Percentiles rank a stretch among this genome's conserved stretches.
Evolutionary conservation across 768 basidiomycete species (phyloP).

Genomic region (Solioccasus polychromus): DNA sequence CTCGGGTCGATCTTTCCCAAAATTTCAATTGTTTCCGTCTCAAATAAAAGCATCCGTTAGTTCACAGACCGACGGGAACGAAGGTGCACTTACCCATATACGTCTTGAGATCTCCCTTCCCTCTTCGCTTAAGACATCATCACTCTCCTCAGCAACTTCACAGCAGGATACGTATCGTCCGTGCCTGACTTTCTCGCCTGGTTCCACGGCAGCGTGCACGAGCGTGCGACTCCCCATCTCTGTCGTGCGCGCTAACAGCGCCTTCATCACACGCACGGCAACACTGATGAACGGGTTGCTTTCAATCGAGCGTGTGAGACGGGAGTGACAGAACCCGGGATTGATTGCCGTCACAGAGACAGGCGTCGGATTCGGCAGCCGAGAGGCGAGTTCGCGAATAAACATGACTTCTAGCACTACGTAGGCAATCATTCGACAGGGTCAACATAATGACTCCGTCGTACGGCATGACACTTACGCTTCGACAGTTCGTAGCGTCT

Average conservation of each 20-base stretch:
- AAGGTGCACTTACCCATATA: slow-evolving; percentile 31
- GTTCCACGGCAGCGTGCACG: slow-evolving; percentile 31
- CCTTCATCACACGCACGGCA: slow-evolving; percentile 9
- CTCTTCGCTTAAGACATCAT: slow-evolving; percentile 29
- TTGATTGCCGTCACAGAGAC: slow-evolving; percentile 32
- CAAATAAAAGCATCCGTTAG: slow-evolving; percentile 1
- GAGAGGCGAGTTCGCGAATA: slow-evolving; percentile 33
- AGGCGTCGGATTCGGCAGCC: slow-evolving; percentile 24
- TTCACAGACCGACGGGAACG: background rate
- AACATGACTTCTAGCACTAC: slow-evolving; percentile 37
- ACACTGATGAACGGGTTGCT: background rate
- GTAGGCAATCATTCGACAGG: background rate
- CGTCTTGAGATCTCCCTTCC: slow-evolving; percentile 29
- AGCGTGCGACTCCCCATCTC: slow-evolving; percentile 38
- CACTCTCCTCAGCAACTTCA: slow-evolving; percentile 30
- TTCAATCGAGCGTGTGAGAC: slow-evolving; percentile 22
- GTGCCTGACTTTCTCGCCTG: slow-evolving; percentile 19
- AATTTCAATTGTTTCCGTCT: slow-evolving; percentile 29
- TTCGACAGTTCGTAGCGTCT: slow-evolving; percentile 28
- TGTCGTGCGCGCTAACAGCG: slow-evolving; percentile 28
- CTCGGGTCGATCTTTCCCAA: slow-evolving; percentile 27
- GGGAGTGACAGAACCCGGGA: slow-evolving; percentile 37
- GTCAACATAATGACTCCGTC: background rate
- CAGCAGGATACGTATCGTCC: slow-evolving; percentile 31
- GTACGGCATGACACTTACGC: slow-evolving; percentile 11